Evolutionary conservation across 495 filamentous ascomycete species (phyloP).

Genomic region (Hyphodiscus hymeniophilus): DNA sequence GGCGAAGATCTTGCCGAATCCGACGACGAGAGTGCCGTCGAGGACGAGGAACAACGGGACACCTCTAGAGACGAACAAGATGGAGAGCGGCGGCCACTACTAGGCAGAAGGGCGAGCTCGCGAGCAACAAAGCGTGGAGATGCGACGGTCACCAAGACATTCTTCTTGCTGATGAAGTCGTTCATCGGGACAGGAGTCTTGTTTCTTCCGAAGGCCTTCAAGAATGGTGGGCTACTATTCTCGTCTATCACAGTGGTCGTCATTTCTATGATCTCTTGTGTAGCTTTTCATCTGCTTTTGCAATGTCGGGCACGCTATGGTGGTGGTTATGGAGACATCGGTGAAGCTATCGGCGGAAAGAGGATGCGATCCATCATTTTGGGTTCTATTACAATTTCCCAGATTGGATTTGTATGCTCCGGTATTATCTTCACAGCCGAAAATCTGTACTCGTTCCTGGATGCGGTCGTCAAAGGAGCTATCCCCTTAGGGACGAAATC

Average conservation of each 20-base stretch:
- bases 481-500: slow-evolving; percentile 33
- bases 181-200: slow-evolving; percentile 18
- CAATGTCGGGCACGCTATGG: slow-evolving; percentile 42
- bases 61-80: slow-evolving; percentile 25
- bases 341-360: slow-evolving; percentile 42
- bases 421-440: slow-evolving; percentile 61
- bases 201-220: slow-evolving; percentile 53
- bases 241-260: slow-evolving; percentile 49
- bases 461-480: slow-evolving; percentile 36
- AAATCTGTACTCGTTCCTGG: slow-evolving; percentile 48
- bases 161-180: slow-evolving; percentile 57
- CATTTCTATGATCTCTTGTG: slow-evolving; percentile 44
- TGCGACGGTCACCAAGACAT: slow-evolving; percentile 52
- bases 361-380: slow-evolving; percentile 46
- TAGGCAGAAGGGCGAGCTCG: slow-evolving; percentile 39
- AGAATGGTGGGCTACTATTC: slow-evolving; percentile 60
- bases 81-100: slow-evolving; percentile 42
- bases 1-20: slow-evolving; percentile 62
- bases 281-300: slow-evolving; percentile 58
- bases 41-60: slow-evolving; percentile 32
- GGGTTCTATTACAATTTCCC: slow-evolving; percentile 52
- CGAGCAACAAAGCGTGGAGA: slow-evolving; percentile 38
- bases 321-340: slow-evolving; percentile 57
- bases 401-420: slow-evolving; percentile 59
- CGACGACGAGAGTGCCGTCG: slow-evolving; percentile 45